phyloP scores from a whole-genome alignment of 2,329 filamentous ascomycete species.

The Penicillium fuscoglaucum region DNA sequence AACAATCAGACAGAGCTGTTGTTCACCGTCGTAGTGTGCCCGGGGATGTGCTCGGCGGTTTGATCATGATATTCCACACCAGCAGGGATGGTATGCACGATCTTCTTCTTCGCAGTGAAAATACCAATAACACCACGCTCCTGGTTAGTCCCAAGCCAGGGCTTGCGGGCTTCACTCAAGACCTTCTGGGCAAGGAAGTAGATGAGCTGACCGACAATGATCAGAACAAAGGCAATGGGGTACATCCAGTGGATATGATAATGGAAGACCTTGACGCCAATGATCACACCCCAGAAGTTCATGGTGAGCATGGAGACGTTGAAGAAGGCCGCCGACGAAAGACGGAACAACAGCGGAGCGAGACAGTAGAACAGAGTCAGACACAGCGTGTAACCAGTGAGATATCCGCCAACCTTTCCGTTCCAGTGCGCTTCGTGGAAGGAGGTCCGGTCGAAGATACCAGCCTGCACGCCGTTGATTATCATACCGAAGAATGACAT shows the following conservation, averaged over 20 bases:
- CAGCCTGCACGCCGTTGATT: conserved; percentile 88
- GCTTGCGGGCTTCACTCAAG: conserved; percentile 87
- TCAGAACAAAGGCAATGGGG: conserved; percentile 90
- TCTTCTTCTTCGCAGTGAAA: conserved; percentile 80
- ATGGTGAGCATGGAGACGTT: conserved; percentile 91
- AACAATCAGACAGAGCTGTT: conserved; percentile 16
- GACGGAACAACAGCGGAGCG: conserved; percentile 82
- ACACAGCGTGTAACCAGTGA: conserved; percentile 85
- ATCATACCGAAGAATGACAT: conserved; percentile 82
- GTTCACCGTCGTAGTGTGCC: conserved; percentile 8
- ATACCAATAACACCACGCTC: conserved; percentile 75
- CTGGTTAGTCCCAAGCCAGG: conserved; percentile 88
- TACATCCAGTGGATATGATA: conserved; percentile 84
- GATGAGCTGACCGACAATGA: conserved; percentile 78
- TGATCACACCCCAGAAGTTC: conserved; percentile 96
- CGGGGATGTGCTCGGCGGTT: conserved; percentile 13
- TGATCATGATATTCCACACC: conserved; percentile 16
- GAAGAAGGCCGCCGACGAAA: conserved; percentile 90
- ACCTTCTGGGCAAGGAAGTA: conserved; percentile 85
- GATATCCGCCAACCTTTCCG: conserved; percentile 70
- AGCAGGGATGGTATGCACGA: conserved; percentile 38
- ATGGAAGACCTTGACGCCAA: conserved; percentile 84
- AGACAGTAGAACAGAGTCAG: conserved; percentile 84
- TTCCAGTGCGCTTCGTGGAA: conserved; percentile 69
- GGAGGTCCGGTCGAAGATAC: conserved; percentile 80